Base-by-base conservation (phyloP, 2,329 filamentous ascomycete genomes). In the Cordyceps sp. region DNA sequence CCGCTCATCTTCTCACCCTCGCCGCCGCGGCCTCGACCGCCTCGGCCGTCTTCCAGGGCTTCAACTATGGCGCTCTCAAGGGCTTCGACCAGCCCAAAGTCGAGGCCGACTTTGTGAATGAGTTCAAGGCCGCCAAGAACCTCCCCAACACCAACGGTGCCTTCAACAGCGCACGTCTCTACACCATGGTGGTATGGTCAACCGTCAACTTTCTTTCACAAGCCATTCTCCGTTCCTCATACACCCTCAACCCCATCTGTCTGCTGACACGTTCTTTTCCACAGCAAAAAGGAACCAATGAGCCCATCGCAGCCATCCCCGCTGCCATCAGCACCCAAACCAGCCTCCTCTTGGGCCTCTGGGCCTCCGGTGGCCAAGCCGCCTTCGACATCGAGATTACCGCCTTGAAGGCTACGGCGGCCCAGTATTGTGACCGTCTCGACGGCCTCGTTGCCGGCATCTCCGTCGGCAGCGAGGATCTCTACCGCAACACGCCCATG, bases 401-500 rank as follows among this genome's bases (percentile, higher is more conserved):
- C 3, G 83, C 84, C 12, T 64, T 93, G 30, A 69, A 69, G 51
- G 57, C 62, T 27, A 80, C 83, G 42, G 78, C 86, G 41, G 42
- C 55, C 30, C 62, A 73, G 46, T 85, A 84, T 50, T 82, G 81
- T 35, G 55, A 59, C 9, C 58, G 64, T 30, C 73, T 92, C 45
- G 66, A 66, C 25, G 59, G 64, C 34, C 60, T 79, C 14, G 73
- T 93, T 27, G 77, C 73, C 35, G 85, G 82, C 52, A 88, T 93
- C 56, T 86, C 82, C 1, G 73, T 93, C 33, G 85, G 85, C 39
- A 80, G 69, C 42, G 85, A 93, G 64, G 85, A 93, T 52, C 66
- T 90, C 27, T 90, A 90, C 66, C 78, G 82, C 47, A 69, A 67
- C 54, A 81, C 81, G 0, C 66, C 70, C n/a, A 76, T 66, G 9